Conservation (phyloP, 192 early-diverging fungal species). For the Irineochytrium annulatum region DNA sequence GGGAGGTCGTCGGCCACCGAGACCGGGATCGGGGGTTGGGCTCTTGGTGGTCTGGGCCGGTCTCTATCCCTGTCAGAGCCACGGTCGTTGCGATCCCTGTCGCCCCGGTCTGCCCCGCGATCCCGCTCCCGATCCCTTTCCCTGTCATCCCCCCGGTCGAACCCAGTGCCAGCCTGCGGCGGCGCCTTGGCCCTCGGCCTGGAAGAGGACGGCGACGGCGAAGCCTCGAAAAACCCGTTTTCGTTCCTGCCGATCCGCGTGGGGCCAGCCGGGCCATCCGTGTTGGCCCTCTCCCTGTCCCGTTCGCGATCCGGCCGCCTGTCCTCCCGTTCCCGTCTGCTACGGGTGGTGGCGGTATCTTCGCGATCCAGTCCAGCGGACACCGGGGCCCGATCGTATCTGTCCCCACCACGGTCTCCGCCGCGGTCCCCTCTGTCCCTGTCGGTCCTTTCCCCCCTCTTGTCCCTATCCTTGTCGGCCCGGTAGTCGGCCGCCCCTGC, state of each 20-base stretch:
- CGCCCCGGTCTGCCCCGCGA: not conserved
- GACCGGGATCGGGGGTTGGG: not conserved
- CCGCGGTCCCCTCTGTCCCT: no score
- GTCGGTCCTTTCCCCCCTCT: no score
- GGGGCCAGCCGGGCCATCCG: not conserved
- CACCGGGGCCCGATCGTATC: no score
- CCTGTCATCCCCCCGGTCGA: not conserved
- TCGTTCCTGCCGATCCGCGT: not conserved
- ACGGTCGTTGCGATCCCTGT: not conserved
- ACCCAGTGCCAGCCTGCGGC: not conserved
- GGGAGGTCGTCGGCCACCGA: no score
- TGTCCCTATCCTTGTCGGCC: no score
- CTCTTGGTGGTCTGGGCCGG: not conserved
- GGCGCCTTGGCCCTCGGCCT: not conserved
- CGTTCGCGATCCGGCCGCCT: not conserved
- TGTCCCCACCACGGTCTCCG: no score
- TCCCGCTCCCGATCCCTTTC: not conserved
- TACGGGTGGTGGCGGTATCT: no score
- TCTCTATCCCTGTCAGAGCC: not conserved
- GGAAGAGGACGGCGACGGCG: not conserved
- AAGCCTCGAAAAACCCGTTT: slow-evolving; percentile 5
- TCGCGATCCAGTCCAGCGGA: no score
- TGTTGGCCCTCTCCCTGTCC: not conserved
- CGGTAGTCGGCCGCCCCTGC: no score
- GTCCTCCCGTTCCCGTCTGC: no score